Evolutionary conservation across 257 asterid species (phyloP).

Genomic region (Nicotiana obtusifolia): DNA sequence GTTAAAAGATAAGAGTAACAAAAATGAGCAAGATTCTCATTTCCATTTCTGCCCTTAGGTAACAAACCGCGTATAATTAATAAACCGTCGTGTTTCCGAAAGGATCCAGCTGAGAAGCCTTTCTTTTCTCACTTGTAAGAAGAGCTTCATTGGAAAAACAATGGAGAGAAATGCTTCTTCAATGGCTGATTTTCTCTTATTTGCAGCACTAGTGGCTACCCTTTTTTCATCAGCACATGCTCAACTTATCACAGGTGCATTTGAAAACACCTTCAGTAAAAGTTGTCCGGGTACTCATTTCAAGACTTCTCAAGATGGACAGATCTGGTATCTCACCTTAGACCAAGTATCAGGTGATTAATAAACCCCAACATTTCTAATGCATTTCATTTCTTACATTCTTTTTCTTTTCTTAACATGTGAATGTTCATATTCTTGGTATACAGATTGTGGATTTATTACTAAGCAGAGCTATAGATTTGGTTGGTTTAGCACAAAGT

Average conservation of each 20-base stretch:
- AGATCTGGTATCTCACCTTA: slow-evolving; percentile 80
- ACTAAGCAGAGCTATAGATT: slow-evolving; percentile 79
- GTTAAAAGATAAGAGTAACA: neutral
- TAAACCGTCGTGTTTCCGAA: slow-evolving; percentile 4
- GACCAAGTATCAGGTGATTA: slow-evolving; percentile 60
- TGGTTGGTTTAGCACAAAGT: slow-evolving; percentile 98
- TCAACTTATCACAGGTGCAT: slow-evolving; percentile 25
- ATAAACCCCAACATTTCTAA: neutral
- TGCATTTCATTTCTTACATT: neutral
- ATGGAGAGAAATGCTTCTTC: slow-evolving; percentile 45
- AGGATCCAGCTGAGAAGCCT: slow-evolving; percentile 20
- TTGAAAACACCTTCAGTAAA: slow-evolving; percentile 65
- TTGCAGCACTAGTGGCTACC: slow-evolving; percentile 18
- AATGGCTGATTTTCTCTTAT: slow-evolving; percentile 23
- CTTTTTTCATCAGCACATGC: slow-evolving; percentile 26
- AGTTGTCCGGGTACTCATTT: slow-evolving; percentile 72
- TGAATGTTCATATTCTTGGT: neutral
- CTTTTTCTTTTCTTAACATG: no score
- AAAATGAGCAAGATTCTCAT: neutral
- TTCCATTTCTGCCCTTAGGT: slow-evolving; percentile 16
- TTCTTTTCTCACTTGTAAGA: neutral
- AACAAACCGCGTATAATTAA: slow-evolving; percentile 8
- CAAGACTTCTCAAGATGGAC: slow-evolving; percentile 86
- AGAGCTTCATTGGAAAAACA: neutral
- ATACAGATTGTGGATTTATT: slow-evolving; percentile 75